phyloP scores from a whole-genome alignment of 768 basidiomycete species.

The Cystofilobasidium ferigula region DNA sequence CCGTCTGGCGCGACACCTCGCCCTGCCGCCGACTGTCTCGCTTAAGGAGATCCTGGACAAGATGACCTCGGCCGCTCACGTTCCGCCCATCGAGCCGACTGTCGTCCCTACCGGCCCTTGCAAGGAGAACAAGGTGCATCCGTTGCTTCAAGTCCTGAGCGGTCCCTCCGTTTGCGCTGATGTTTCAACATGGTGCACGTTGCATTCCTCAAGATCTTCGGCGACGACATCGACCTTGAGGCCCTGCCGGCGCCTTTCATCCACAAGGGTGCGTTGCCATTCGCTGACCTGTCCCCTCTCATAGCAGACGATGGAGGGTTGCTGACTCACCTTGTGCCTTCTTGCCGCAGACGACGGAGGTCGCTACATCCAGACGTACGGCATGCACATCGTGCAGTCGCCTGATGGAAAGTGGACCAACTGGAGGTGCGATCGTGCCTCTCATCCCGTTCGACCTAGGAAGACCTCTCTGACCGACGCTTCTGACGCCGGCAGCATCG shows the following conservation, averaged over 20 bases:
- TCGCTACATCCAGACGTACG: slow-evolving; percentile 21
- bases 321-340: too few relatives aligned
- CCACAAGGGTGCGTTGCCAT: background rate
- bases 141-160: background rate
- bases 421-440: background rate
- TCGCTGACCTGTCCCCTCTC: too few relatives aligned
- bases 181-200: too few relatives aligned
- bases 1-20: slow-evolving; percentile 18
- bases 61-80: slow-evolving; percentile 9
- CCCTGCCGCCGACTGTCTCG: background rate
- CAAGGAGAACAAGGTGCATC: slow-evolving; percentile 19
- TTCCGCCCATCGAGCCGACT: slow-evolving; percentile 10
- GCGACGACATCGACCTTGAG: slow-evolving; percentile 16
- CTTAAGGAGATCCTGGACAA: slow-evolving; percentile 17
- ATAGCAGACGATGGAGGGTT: too few relatives aligned
- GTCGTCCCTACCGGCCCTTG: slow-evolving; percentile 13
- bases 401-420: slow-evolving; percentile 22
- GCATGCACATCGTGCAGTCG: slow-evolving; percentile 13
- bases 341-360: slow-evolving; percentile 14
- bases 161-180: too few relatives aligned
- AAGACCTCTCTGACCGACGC: background rate
- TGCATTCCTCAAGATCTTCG: slow-evolving; percentile 12
- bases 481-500: background rate
- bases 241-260: slow-evolving; percentile 12
- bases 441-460: too few relatives aligned